A percentile compares a stretch with the other conserved stretches of the same genome.
These are phyloP conservation scores for Mrakia hoshinonis DNA, from an alignment of 768 basidiomycete genomes.

Conservation along the genomic window DNA sequence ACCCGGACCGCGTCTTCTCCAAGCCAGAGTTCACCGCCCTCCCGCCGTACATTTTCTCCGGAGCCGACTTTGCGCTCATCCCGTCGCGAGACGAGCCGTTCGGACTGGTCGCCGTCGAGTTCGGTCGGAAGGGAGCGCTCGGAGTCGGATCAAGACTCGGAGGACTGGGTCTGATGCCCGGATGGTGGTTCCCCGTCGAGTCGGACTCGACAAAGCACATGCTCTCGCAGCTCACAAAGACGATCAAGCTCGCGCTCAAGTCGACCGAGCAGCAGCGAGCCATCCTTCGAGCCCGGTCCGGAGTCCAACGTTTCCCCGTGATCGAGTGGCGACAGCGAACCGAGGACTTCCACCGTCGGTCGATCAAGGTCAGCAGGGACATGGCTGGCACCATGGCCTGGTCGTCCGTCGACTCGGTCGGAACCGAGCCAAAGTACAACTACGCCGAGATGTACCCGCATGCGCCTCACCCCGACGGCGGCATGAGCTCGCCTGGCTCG, in stretches of 20 bases:
- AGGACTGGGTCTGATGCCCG: constrained; percentile 93
- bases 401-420: constrained; percentile 27
- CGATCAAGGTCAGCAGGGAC: constrained; percentile 61
- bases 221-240: constrained; percentile 88
- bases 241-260: constrained; percentile 86
- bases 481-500: constrained; percentile 21
- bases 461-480: constrained; percentile 21
- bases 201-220: constrained; percentile 86
- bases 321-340: constrained; percentile 94
- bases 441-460: constrained; percentile 30
- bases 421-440: constrained; percentile 19
- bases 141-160: constrained; percentile 90
- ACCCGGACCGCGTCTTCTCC: constrained; percentile 87
- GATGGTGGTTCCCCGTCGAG: constrained; percentile 98
- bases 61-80: constrained; percentile 90
- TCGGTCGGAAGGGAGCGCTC: constrained; percentile 90
- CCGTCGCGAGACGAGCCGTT: constrained; percentile 95
- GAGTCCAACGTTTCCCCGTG: constrained; percentile 92
- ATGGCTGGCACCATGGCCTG: constrained; percentile 48
- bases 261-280: constrained; percentile 85
- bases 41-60: constrained; percentile 85
- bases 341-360: constrained; percentile 88
- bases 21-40: constrained; percentile 93
- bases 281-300: constrained; percentile 83
- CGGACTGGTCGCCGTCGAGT: constrained; percentile 84